Conservation (phyloP, 2,329 filamentous ascomycete species). For the Hypomyces rosellus region DNA sequence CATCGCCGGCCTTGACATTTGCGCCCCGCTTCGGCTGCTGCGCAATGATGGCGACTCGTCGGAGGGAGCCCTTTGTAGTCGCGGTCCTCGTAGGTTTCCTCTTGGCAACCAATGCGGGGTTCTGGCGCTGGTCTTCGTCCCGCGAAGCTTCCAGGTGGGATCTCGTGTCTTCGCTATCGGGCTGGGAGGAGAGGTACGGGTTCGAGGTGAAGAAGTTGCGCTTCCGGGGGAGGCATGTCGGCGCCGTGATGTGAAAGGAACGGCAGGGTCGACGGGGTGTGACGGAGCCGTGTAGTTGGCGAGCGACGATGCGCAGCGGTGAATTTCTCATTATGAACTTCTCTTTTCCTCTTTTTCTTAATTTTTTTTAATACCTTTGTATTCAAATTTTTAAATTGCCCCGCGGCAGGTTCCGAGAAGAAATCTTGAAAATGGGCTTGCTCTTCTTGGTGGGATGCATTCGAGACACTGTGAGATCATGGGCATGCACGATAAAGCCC, state of each 20-base stretch:
- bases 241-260: conserved; percentile 41
- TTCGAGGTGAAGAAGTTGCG: conserved; percentile 63
- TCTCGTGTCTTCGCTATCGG: conserved; percentile 21
- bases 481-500: neutral
- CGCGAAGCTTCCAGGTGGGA: conserved; percentile 14
- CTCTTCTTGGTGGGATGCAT: too few relatives aligned
- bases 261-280: conserved; percentile 23
- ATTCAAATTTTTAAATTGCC: too few relatives aligned
- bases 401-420: too few relatives aligned
- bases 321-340: conserved; percentile 28
- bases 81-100: conserved; percentile 40
- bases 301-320: conserved; percentile 26
- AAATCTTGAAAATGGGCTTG: too few relatives aligned
- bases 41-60: conserved; percentile 80
- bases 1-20: conserved; percentile 26
- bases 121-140: conserved; percentile 13
- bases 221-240: conserved; percentile 43
- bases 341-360: neutral
- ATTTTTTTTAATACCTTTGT: neutral
- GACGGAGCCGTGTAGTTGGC: conserved; percentile 24
- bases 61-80: conserved; percentile 64
- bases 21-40: conserved; percentile 48
- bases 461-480: too few relatives aligned
- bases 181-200: conserved; percentile 40
- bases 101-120: conserved; percentile 27